phyloP scores from a whole-genome alignment of 2,329 filamentous ascomycete species.

The Diaporthe eres region DNA sequence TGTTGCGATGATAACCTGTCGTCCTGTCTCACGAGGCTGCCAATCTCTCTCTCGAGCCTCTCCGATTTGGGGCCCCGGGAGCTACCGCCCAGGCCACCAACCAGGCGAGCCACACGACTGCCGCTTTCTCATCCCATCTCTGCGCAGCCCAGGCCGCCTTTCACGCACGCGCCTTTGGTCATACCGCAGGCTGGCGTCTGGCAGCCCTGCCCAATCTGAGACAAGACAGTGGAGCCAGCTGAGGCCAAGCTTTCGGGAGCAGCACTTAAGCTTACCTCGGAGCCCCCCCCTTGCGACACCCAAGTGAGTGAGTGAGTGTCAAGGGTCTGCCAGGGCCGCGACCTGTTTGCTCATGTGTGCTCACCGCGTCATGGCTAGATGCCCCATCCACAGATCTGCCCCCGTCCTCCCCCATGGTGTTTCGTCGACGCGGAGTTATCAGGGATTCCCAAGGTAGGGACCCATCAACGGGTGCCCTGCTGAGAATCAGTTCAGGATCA shows the following conservation, averaged over 20 bases:
- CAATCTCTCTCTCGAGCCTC: conserved; percentile 1
- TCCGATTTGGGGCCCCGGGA: not conserved
- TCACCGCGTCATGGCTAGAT: not conserved
- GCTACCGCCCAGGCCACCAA: not conserved
- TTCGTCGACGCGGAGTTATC: conserved; percentile 14
- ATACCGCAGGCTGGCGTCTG: conserved; percentile 14
- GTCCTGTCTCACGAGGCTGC: conserved; percentile 18
- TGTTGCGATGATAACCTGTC: conserved; percentile 23
- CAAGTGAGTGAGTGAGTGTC: conserved; percentile 6
- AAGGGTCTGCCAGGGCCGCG: not conserved
- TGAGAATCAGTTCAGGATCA: conserved; percentile 15
- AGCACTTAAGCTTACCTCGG: conserved; percentile 38
- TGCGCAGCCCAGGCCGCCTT: not conserved
- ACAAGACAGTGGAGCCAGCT: conserved; percentile 27
- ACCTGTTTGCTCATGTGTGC: conserved; percentile 12
- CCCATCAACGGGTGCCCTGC: conserved; percentile 6
- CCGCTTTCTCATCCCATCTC: conserved; percentile 26
- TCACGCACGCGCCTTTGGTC: not conserved
- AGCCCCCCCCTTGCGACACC: conserved; percentile 10
- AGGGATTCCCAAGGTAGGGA: conserved; percentile 15
- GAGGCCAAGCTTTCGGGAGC: conserved; percentile 34
- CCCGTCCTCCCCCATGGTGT: conserved; percentile 2
- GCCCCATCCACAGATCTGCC: conserved; percentile 1
- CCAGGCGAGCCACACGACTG: conserved; percentile 18
- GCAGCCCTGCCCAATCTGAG: conserved; percentile 31